A percentile compares a stretch with the other conserved stretches of the same genome.
Evolutionary conservation across 805 yeast species (phyloP).

Genomic region (Wickerhamiella musiphila): DNA sequence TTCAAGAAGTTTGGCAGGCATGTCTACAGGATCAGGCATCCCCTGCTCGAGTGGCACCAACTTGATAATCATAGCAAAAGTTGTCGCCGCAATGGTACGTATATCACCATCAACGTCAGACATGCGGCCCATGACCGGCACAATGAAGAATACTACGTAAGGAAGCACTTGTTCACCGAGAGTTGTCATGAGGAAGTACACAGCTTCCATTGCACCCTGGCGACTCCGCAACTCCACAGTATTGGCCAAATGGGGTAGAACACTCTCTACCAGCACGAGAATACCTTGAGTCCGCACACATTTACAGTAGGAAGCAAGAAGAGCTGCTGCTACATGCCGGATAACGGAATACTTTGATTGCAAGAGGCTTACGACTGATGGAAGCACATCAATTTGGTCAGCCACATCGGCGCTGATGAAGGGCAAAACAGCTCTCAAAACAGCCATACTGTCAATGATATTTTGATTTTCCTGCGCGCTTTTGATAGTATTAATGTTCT

Average conservation of each 20-base stretch:
- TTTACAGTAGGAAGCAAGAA: constrained; percentile 64
- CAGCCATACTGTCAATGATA: constrained; percentile 73
- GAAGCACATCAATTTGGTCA: constrained; percentile 35
- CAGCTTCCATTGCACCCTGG: constrained; percentile 87
- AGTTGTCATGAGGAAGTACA: constrained; percentile 64
- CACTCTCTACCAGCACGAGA: constrained; percentile 56
- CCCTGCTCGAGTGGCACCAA: constrained; percentile 95
- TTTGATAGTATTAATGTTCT: constrained; percentile 23
- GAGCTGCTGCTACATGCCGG: constrained; percentile 78
- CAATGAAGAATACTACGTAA: constrained; percentile 85
- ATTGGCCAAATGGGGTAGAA: constrained; percentile 67
- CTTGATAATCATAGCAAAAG: constrained; percentile 91
- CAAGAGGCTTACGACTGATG: constrained; percentile 35
- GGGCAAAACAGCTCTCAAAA: constrained; percentile 57
- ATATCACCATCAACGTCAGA: constrained; percentile 83
- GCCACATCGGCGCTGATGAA: constrained; percentile 31
- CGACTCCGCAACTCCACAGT: constrained; percentile 54
- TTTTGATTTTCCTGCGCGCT: constrained; percentile 31
- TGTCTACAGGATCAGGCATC: constrained; percentile 82
- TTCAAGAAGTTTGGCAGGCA: constrained; percentile 65
- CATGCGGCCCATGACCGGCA: constrained; percentile 94
- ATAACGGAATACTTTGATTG: constrained; percentile 63
- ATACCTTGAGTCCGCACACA: constrained; percentile 54
- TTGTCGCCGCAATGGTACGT: constrained; percentile 81
- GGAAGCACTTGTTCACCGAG: constrained; percentile 88